phyloP scores from a whole-genome alignment of 2,329 filamentous ascomycete genomes.

The Fusarium bactridioides region DNA sequence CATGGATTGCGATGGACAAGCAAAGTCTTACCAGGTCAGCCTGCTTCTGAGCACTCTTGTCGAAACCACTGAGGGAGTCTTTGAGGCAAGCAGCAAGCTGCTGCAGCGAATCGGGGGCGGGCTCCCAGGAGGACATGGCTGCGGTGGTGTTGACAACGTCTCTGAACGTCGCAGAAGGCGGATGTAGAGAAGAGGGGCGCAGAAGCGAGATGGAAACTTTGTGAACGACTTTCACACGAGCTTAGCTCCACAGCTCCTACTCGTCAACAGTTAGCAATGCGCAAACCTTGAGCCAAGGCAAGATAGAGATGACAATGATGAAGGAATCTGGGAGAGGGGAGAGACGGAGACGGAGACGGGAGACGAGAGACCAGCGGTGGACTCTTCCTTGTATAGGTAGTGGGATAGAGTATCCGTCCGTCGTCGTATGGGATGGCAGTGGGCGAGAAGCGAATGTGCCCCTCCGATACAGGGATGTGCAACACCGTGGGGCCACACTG shows the following conservation, averaged over 20 bases:
- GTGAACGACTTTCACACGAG: slow-evolving; percentile 39
- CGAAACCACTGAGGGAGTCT: slow-evolving; percentile 88
- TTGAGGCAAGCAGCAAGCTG: slow-evolving; percentile 89
- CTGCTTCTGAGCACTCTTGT: slow-evolving; percentile 83
- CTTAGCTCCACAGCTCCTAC: slow-evolving; percentile 39
- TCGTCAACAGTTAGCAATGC: slow-evolving; percentile 33
- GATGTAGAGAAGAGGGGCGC: slow-evolving; percentile 24
- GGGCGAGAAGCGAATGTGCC: slow-evolving; percentile 42
- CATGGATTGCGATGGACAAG: slow-evolving; percentile 16
- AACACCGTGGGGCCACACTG: slow-evolving; percentile 40
- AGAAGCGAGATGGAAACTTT: slow-evolving; percentile 21
- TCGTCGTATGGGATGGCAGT: slow-evolving; percentile 20
- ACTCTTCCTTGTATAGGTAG: slow-evolving; percentile 26
- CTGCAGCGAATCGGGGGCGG: slow-evolving; percentile 82
- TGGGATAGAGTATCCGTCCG: slow-evolving; percentile 12
- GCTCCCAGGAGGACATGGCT: slow-evolving; percentile 91
- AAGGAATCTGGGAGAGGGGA: slow-evolving; percentile 20
- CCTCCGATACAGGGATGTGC: slow-evolving; percentile 41
- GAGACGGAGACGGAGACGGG: slow-evolving; percentile 9
- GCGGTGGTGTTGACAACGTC: slow-evolving; percentile 28
- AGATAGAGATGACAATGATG: slow-evolving; percentile 17
- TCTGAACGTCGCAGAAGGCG: slow-evolving; percentile 28
- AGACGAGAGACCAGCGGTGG: slow-evolving; percentile 35
- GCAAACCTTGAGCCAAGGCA: slow-evolving; percentile 19
- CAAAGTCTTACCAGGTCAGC: slow-evolving; percentile 76